phyloP scores from a whole-genome alignment of 495 filamentous ascomycete genomes.

The Neurospora sp. region DNA sequence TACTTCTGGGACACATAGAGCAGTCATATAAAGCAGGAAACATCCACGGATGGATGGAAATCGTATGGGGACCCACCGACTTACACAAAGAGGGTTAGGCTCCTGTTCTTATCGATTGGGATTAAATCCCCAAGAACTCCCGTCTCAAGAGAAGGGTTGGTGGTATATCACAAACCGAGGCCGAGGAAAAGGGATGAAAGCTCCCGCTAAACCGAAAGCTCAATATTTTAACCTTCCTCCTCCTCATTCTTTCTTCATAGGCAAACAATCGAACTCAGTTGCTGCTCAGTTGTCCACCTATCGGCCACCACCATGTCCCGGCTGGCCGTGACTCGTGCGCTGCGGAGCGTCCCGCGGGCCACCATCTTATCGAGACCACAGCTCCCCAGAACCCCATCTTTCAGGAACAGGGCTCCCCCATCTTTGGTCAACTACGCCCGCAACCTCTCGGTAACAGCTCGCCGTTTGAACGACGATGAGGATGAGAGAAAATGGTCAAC shows the following conservation, averaged over 20 bases:
- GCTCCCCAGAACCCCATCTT: background rate
- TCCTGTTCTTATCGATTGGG: background rate
- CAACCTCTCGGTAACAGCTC: constrained; percentile 9
- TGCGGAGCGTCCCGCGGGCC: constrained; percentile 13
- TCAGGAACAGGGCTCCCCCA: background rate
- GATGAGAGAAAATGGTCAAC: constrained; percentile 67
- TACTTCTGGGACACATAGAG: background rate
- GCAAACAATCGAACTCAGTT: background rate
- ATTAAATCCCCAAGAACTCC: background rate
- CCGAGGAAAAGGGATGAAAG: background rate
- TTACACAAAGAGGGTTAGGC: background rate
- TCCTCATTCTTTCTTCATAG: background rate
- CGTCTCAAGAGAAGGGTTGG: too few species aligned
- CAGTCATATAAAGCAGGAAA: background rate
- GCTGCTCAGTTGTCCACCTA: background rate
- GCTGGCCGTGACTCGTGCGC: constrained; percentile 9
- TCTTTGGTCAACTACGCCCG: background rate
- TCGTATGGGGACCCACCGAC: background rate
- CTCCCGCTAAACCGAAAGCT: background rate
- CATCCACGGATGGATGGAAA: background rate
- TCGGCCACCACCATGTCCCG: constrained; percentile 12
- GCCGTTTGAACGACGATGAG: constrained; percentile 4
- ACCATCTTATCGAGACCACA: background rate
- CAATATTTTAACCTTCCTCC: background rate
- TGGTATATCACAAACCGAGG: background rate